Evolutionary conservation across 73 alveolate species (phyloP), one percentile per base, ranked within the genome.

Genomic region (Paramecium primaurelia): DNA sequence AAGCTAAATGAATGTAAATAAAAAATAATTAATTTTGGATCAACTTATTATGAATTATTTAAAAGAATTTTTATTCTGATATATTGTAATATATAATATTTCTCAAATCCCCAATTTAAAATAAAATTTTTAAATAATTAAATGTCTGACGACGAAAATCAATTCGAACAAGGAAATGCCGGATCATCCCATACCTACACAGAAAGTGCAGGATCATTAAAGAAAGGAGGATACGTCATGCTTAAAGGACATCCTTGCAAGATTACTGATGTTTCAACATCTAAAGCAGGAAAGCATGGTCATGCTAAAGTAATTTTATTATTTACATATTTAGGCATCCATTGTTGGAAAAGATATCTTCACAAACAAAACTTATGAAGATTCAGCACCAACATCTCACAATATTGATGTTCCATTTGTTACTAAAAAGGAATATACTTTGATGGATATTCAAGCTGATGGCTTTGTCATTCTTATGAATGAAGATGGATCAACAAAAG

Each of bases 201-300:
- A 40, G 93, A 93, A 80, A 92, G 92, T 45, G 98, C 95, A 44
- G 99, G 99, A 47, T 93, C 96, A 90, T 94, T 96, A 77, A 95
- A 96, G 94, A 96, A 95, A 92, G 96, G 96, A 51, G 97, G 94
- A 36, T 87, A 95, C 93, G 97, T 92, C 71, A 94, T 96, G 96
- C 84, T 97, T 92, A 97, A 95, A 91, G 98, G 95, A 9, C 96
- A 93, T 93, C 98, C 98, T 32, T 96, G 98, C 96, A 96, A 92
- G 92, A 97, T 97, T 86, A 96, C 96, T 10, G 96, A 95, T 64
- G 91, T 92, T 92, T 86, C 96, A 58, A 95, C 97, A 69, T 96
- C 98, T 92, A 97, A 97, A 92, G 95, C 96, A 58, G 99, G 99
- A 87, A 97, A 97, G 97, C 99, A 97, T 89, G 99, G 99, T 32